These are phyloP conservation scores for Durusdinium trenchii DNA, from an alignment of 73 alveolate genomes.

Conservation along the genomic window DNA sequence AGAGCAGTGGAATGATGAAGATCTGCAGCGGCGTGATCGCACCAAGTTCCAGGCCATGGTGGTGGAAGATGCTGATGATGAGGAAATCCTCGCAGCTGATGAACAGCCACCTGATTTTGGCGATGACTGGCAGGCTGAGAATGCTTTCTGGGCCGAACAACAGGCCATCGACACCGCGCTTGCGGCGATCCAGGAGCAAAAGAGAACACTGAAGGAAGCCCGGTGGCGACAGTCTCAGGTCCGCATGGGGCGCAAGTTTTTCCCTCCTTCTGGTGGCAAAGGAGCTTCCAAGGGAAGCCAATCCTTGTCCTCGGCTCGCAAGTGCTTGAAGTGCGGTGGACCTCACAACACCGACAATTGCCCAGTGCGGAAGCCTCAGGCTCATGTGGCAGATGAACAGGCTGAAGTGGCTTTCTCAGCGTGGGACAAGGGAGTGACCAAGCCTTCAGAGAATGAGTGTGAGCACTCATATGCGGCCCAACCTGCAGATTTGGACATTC, in stretches of 20 bases:
- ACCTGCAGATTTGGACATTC: background rate
- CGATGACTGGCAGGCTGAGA: no score
- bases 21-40: background rate
- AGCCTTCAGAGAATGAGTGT: no score
- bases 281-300: background rate
- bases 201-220: no score
- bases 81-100: background rate
- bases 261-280: no score
- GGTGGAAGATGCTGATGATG: background rate
- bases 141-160: no score
- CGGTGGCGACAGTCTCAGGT: no score
- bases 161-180: no score
- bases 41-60: background rate
- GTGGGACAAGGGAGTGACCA: background rate
- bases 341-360: background rate
- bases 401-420: background rate
- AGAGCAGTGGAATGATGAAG: constrained; percentile 29
- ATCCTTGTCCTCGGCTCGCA: background rate
- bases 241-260: no score
- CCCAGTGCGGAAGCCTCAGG: background rate
- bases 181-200: no score
- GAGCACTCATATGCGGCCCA: background rate
- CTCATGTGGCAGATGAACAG: background rate
- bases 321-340: constrained; percentile 9
- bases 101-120: no score